Conservation (phyloP, 768 basidiomycete species). For the Phlebiopsis flavidoalba region DNA sequence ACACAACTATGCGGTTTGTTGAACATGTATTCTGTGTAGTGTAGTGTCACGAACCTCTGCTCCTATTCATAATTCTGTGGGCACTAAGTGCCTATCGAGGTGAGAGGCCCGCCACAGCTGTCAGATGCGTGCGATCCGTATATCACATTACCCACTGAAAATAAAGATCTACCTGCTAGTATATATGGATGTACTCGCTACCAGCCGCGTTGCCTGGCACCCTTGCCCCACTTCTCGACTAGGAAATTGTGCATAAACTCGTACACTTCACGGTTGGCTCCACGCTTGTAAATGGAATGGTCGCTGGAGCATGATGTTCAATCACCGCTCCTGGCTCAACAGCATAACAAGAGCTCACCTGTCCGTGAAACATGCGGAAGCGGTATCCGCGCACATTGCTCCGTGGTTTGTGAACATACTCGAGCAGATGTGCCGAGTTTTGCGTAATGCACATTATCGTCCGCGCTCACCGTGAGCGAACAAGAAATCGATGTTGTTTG, state of each 20-base stretch:
- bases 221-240: conserved; percentile 90
- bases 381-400: conserved; percentile 66
- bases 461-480: conserved; percentile 92
- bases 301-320: conserved; percentile 46
- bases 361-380: conserved; percentile 97
- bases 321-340: conserved; percentile 3
- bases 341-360: conserved; percentile 43
- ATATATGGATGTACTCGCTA: conserved; percentile 16
- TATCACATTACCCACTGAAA: neutral
- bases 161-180: neutral
- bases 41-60: too few relatives aligned
- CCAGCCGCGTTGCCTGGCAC: conserved; percentile 61
- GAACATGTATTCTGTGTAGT: too few relatives aligned
- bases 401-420: conserved; percentile 89
- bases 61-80: neutral
- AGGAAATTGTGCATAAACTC: conserved; percentile 84
- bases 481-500: conserved; percentile 68
- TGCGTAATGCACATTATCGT: conserved; percentile 95
- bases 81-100: neutral
- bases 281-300: conserved; percentile 68
- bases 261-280: conserved; percentile 80
- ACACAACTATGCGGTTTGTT: too few relatives aligned
- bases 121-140: neutral
- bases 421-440: conserved; percentile 88
- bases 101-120: neutral